Base-by-base conservation (phyloP, 306 rosid species). In the Gastrolobium bilobum region DNA sequence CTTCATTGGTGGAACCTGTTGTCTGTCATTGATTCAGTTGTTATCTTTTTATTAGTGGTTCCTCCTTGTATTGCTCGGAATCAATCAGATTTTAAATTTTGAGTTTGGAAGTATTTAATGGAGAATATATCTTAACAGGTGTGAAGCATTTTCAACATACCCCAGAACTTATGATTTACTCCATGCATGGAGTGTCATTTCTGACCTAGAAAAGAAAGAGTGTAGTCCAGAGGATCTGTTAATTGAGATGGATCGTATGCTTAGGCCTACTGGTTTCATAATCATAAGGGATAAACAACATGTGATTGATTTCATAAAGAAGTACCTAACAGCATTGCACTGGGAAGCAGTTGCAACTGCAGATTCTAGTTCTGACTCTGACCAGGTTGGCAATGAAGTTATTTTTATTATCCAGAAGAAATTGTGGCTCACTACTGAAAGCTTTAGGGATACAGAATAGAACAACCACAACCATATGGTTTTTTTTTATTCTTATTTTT, bases 161-260 rank as follows among this genome's bases (percentile, higher is more conserved):
- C 98, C 99, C 26, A 81, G 98, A 30, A 95, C 98, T 1, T 95
- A 87, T 20, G 98, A 95, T 85, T 79, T 95, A 54, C 98, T 91
- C 58, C 98, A 93, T 53, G 98, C 97, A 34, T 91, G 96, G 97
- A 85, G 72, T 1, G 84, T 95, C 31, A 81, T 93, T 77, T 95
- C 97, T 10, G 93, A 93, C 83, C 48, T 93, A 8, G 90, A 85
- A 81, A 91, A 82, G 75, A 89, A 83, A 75, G 92, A 84, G 7
- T 95, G 98, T 40, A 89, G 94, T 48, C 81, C 61, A 7, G 91
- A 86, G 86, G 98, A 95, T 86, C 85, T 93, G 39, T 78, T 95
- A 81, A 76, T 95, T 10, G 97, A 91, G 89, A 93, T 95, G 91
- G 99, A 95, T 61, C 96, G 96, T 65, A 61, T 95, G 14, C 90